Conservation (phyloP, 1,284 basidiomycete genomes). For the Fomitopsis betulina region DNA sequence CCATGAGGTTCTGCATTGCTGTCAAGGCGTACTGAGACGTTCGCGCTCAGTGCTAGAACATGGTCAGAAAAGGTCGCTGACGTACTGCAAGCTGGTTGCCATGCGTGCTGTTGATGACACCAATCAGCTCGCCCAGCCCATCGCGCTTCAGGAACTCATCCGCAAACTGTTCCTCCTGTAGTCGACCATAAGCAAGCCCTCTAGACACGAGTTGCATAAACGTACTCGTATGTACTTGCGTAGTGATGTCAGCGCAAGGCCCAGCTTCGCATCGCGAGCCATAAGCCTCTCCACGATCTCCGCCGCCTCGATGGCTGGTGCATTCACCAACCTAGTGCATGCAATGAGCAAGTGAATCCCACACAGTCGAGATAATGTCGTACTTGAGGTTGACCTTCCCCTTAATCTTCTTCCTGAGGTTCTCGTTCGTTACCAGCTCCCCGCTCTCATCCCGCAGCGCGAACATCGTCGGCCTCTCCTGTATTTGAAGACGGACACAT, state of each 20-base stretch:
- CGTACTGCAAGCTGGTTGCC: constrained; percentile 86
- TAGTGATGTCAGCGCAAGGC: constrained; percentile 73
- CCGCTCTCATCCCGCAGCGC: constrained; percentile 86
- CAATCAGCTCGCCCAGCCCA: constrained; percentile 74
- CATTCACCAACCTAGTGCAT: constrained; percentile 63
- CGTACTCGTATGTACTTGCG: constrained; percentile 79
- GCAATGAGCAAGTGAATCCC: not conserved
- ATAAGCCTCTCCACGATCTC: constrained; percentile 75
- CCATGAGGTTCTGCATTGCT: constrained; percentile 85
- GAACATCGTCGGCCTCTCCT: constrained; percentile 77
- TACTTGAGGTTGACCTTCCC: constrained; percentile 78
- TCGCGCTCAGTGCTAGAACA: not conserved
- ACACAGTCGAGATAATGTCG: constrained; percentile 24
- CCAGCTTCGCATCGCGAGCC: constrained; percentile 59
- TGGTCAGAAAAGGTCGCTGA: constrained; percentile 11
- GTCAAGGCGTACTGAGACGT: constrained; percentile 69
- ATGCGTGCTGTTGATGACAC: constrained; percentile 61
- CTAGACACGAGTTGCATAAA: not conserved
- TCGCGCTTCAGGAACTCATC: constrained; percentile 79
- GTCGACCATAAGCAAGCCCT: not conserved
- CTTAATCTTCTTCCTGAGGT: constrained; percentile 78
- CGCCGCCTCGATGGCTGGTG: constrained; percentile 77
- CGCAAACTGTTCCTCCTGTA: constrained; percentile 84
- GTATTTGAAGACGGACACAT: constrained; percentile 77
- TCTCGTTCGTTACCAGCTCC: constrained; percentile 89